Percentiles rank a stretch among this genome's conserved stretches.
phyloP scores from a whole-genome alignment of 768 basidiomycete genomes.

The Russula lepida region DNA sequence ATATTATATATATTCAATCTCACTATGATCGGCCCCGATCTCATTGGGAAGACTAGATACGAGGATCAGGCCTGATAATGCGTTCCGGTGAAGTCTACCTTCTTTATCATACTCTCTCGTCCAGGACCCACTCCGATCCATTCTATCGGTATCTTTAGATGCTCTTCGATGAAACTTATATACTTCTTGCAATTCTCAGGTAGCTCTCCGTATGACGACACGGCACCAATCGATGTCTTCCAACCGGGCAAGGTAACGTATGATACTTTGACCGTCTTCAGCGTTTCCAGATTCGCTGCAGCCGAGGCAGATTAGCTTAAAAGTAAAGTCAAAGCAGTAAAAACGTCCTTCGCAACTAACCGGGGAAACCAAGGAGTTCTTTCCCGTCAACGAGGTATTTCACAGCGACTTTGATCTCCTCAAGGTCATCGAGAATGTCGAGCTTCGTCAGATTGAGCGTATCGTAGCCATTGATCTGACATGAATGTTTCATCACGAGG shows the following conservation, averaged over 20 bases:
- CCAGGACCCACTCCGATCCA: conserved; percentile 94
- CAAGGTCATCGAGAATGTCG: conserved; percentile 78
- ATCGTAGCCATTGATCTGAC: conserved; percentile 93
- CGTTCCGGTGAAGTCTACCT: too few relatives aligned
- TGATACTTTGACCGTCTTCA: conserved; percentile 71
- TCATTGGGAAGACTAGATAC: too few relatives aligned
- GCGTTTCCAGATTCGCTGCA: conserved; percentile 74
- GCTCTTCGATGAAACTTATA: conserved; percentile 77
- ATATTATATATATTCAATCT: too few relatives aligned
- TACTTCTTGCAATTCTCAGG: conserved; percentile 84
- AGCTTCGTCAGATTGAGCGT: conserved; percentile 91
- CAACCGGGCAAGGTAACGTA: conserved; percentile 91
- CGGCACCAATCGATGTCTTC: conserved; percentile 65
- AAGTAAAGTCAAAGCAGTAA: background rate
- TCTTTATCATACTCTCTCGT: conserved; percentile 64
- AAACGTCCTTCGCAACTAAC: conserved; percentile 35
- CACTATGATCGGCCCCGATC: too few relatives aligned
- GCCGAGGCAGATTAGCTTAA: background rate
- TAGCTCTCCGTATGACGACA: conserved; percentile 58
- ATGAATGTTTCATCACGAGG: conserved; percentile 89
- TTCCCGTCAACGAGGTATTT: conserved; percentile 72
- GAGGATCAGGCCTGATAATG: too few relatives aligned
- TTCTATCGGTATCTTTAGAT: conserved; percentile 62
- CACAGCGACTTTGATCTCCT: conserved; percentile 82
- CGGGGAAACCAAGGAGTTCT: conserved; percentile 79